Conservation (phyloP, 1,284 basidiomycete genomes). For the Xerocomus amazonicus region DNA sequence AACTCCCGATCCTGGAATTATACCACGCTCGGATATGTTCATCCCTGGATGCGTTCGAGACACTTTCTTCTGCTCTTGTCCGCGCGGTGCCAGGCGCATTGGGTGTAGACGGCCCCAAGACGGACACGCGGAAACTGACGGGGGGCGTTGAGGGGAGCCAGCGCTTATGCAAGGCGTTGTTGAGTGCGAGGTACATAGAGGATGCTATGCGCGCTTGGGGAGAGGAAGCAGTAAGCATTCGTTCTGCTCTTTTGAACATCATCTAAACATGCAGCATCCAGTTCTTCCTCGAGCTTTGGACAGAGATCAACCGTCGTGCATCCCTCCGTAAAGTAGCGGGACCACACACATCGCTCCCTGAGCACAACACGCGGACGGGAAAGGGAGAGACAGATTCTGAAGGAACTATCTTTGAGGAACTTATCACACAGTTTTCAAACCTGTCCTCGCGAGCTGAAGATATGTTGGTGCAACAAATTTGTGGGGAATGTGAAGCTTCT, state of each 20-base stretch:
- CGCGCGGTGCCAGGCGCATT: conserved; percentile 90
- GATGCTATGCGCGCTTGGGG: conserved; percentile 74
- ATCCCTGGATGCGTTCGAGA: conserved; percentile 92
- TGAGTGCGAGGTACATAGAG: conserved; percentile 73
- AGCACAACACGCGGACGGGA: conserved; percentile 26
- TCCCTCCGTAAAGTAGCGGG: conserved; percentile 52
- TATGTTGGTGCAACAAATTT: conserved; percentile 79
- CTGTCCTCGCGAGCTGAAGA: conserved; percentile 76
- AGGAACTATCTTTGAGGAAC: conserved; percentile 73
- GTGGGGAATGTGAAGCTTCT: conserved; percentile 71
- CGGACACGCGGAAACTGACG: conserved; percentile 62
- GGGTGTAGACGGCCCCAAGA: conserved; percentile 49
- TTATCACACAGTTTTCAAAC: conserved; percentile 59
- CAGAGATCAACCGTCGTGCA: conserved; percentile 63
- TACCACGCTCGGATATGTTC: conserved; percentile 79
- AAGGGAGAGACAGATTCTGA: conserved; percentile 34
- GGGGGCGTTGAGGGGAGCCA: conserved; percentile 78
- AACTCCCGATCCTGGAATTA: conserved; percentile 78
- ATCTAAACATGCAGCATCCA: conserved; percentile 30
- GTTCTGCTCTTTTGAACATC: background rate
- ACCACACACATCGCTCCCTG: conserved; percentile 48
- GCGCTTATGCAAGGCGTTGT: conserved; percentile 76
- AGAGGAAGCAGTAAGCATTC: conserved; percentile 73
- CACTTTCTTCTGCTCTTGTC: conserved; percentile 80
- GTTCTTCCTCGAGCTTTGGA: conserved; percentile 89